Evolutionary conservation across 1,139 yeast genomes (phyloP), one percentile per base, ranked within the genome.

Genomic region (Tardiomyces digboiensis): DNA sequence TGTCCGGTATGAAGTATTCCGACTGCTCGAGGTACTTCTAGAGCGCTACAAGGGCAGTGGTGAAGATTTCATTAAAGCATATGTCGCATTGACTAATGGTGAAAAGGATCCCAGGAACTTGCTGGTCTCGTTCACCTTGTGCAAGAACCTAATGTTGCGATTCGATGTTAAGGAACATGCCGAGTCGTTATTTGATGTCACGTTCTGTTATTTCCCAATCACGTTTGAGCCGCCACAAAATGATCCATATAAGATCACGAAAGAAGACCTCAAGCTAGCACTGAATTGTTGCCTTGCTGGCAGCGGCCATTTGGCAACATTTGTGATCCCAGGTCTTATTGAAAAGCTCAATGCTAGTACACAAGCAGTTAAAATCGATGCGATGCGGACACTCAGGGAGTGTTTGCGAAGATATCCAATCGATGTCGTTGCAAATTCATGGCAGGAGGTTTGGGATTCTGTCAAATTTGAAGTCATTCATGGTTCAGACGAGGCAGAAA

Each of bases 191-290:
- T 91, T 89, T 58, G 98, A 93, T 59, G 79, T 85, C 33, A 73
- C 88, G 37, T 91, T 91, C 60, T 91, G 98, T 62, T 93, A 93
- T 65, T 93, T 89, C 65, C 99, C 99, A 3, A 89, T 93, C 43
- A 84, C 97, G 1, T 93, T 93, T 65, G 82, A 80, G 48, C 97
- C 98, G 1, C 96, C 97, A 1, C 79, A 83, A 47, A 82, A 85
- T 58, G 96, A 89, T 61, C 95, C 96, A 0, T 87, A 88, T 60
- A 79, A 81, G 49, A 85, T 88, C 49, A 78, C 95, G 0, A 76
- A 88, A 1, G 75, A 72, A 1, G 84, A 87, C 44, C 71, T 91
- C 52, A 87, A 86, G 56, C 40, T 56, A 7, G 72, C 76, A 8
- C 67, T 91, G 45, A 70, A 64, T 64, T 54, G 50, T 51, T 36